Percentiles rank a stretch among this genome's conserved stretches.
phyloP scores from a whole-genome alignment of 352 stramenopile species.

The Thraustotheca clavata region DNA sequence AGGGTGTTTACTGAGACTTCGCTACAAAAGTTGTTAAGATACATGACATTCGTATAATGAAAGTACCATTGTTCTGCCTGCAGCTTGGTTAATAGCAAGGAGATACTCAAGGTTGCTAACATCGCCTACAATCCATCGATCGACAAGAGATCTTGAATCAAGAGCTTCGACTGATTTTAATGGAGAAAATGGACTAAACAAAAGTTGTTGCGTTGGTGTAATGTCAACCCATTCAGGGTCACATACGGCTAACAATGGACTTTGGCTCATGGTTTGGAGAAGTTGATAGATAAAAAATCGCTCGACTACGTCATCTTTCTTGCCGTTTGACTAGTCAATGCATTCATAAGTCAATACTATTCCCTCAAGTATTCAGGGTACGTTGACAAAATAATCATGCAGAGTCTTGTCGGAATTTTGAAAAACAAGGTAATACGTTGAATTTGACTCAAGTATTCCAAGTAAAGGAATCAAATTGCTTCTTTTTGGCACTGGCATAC shows the following conservation, averaged over 20 bases:
- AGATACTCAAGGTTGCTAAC: slow-evolving; percentile 93
- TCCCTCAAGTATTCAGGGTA: not conserved
- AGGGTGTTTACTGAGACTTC: slow-evolving; percentile 79
- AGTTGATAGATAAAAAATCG: slow-evolving; percentile 66
- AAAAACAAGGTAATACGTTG: not conserved
- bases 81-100: slow-evolving; percentile 86
- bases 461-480: not conserved
- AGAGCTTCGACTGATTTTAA: not conserved
- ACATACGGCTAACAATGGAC: slow-evolving; percentile 36
- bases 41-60: not conserved
- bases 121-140: slow-evolving; percentile 83
- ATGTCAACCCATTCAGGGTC: slow-evolving; percentile 38
- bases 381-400: not conserved
- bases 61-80: slow-evolving; percentile 69
- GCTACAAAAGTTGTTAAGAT: slow-evolving; percentile 23
- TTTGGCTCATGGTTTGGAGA: slow-evolving; percentile 32
- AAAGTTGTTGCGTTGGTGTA: slow-evolving; percentile 41
- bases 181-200: slow-evolving; percentile 28
- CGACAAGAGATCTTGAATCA: not conserved
- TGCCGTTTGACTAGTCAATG: not conserved
- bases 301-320: slow-evolving; percentile 39
- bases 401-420: not conserved
- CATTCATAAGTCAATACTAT: not conserved
- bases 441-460: not conserved
- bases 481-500: not conserved